A percentile compares a stretch with the other conserved stretches of the same genome.
Evolutionary conservation across 2,329 filamentous ascomycete species (phyloP).

Genomic region (Paecilomyces formosus): DNA sequence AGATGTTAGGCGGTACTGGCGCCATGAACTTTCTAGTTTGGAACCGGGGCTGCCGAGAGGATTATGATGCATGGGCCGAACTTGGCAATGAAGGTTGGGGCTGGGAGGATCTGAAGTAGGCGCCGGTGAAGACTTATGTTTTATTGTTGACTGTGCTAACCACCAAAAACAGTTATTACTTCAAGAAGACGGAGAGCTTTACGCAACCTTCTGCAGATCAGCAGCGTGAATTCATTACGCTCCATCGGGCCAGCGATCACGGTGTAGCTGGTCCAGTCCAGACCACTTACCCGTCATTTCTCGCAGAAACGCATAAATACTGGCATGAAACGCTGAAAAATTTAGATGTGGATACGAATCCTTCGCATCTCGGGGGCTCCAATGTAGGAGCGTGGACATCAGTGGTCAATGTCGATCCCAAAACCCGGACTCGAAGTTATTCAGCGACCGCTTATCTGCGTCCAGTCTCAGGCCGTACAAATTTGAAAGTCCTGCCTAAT

Average conservation of each 20-base stretch:
- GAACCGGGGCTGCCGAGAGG: constrained; percentile 15
- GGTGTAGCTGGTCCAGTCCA: background rate
- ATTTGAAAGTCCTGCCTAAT: background rate
- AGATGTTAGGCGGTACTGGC: background rate
- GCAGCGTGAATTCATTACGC: background rate
- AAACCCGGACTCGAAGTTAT: background rate
- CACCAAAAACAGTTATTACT: background rate
- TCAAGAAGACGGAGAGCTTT: background rate
- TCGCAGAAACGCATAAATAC: background rate
- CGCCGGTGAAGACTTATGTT: too few relatives aligned
- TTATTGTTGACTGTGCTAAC: too few relatives aligned
- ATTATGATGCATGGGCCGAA: constrained; percentile 24
- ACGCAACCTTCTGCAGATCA: background rate
- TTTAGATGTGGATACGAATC: background rate
- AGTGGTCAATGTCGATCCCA: background rate
- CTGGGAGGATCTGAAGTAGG: constrained; percentile 13
- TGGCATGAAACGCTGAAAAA: background rate
- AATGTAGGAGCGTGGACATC: background rate
- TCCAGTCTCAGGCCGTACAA: background rate
- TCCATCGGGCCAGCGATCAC: background rate
- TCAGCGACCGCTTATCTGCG: background rate
- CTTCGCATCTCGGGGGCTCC: background rate
- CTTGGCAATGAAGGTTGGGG: constrained; percentile 24
- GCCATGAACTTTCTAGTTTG: constrained; percentile 1
- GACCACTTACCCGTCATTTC: background rate